Conservation (phyloP, 169 alveolate genomes). For the Eimeria zaria region DNA sequence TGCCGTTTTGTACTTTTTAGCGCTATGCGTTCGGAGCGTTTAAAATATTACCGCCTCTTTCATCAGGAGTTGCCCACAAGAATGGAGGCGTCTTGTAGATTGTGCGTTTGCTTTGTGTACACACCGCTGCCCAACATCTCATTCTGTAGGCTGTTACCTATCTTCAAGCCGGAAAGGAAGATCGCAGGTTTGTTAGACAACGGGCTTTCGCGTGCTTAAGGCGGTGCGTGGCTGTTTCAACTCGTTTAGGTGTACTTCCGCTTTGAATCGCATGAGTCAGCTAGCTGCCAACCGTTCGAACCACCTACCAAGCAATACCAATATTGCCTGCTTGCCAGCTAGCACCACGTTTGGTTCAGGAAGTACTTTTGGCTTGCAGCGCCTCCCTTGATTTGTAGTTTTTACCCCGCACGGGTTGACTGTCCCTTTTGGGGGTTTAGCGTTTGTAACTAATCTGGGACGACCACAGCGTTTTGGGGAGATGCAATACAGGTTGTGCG, state of each 20-base stretch:
- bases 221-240: neutral
- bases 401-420: neutral
- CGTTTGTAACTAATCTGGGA: neutral
- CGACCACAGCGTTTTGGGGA: neutral
- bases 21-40: neutral
- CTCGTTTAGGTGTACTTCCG: neutral
- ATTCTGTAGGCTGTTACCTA: neutral
- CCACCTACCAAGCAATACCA: neutral
- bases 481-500: neutral
- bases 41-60: neutral
- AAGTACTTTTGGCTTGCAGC: neutral
- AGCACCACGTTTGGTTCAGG: neutral
- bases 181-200: neutral
- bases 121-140: neutral
- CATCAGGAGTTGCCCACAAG: neutral
- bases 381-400: neutral
- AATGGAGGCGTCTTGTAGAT: neutral
- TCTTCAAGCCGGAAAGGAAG: neutral
- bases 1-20: neutral
- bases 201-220: neutral
- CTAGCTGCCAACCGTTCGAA: neutral
- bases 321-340: neutral
- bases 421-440: neutral
- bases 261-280: neutral
- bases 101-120: neutral